Conservation (phyloP, 2,329 filamentous ascomycete genomes). For the Trichoderma endophyticum region DNA sequence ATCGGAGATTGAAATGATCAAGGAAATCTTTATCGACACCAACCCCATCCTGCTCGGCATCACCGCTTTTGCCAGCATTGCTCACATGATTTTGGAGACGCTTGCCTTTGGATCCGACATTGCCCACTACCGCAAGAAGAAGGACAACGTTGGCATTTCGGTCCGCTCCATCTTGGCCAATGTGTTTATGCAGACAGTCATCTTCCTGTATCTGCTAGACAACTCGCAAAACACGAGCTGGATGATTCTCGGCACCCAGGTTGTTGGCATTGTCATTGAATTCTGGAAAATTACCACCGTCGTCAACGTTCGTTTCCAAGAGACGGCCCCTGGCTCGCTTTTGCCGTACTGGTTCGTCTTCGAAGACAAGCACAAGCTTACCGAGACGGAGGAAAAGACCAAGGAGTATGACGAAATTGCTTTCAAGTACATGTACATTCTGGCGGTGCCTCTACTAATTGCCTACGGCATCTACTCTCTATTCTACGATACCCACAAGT, state of each 20-base stretch:
- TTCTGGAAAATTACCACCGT: conserved; percentile 96
- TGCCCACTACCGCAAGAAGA: conserved; percentile 98
- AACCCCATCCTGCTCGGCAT: conserved; percentile 87
- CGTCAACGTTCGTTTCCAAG: conserved; percentile 80
- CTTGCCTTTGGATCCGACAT: conserved; percentile 98
- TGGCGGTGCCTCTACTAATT: conserved; percentile 81
- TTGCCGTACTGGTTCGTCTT: conserved; percentile 80
- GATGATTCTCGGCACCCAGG: conserved; percentile 97
- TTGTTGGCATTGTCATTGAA: conserved; percentile 68
- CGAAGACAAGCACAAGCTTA: conserved; percentile 95
- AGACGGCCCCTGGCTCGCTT: conserved; percentile 62
- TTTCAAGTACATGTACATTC: conserved; percentile 93
- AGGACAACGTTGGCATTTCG: conserved; percentile 95
- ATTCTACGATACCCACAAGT: conserved; percentile 92
- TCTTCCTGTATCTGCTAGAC: conserved; percentile 95
- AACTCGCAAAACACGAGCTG: conserved; percentile 97
- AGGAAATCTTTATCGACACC: conserved; percentile 89
- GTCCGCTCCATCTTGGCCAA: conserved; percentile 95
- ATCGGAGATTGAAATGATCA: conserved; percentile 93
- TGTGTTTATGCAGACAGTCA: conserved; percentile 93
- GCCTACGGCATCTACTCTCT: conserved; percentile 91
- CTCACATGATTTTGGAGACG: conserved; percentile 93
- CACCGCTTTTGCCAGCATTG: conserved; percentile 77
- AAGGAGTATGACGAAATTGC: conserved; percentile 98
- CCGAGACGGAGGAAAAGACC: conserved; percentile 93